Evolutionary conservation across 768 basidiomycete species (phyloP).

Genomic region (Dictyophora rubrovolvata): DNA sequence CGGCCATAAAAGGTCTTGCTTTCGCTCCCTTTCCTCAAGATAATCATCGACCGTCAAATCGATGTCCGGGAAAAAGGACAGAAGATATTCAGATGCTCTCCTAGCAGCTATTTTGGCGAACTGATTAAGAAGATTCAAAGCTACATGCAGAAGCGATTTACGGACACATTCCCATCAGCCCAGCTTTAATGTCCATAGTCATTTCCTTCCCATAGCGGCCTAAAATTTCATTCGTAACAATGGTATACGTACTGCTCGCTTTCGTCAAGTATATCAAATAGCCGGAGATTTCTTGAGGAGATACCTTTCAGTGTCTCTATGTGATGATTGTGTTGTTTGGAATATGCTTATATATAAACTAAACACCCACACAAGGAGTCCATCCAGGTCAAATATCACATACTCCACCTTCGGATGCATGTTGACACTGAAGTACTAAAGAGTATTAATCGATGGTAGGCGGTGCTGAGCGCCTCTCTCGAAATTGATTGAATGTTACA

Average conservation of each 20-base stretch:
- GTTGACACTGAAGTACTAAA: not conserved
- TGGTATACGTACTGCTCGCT: slow-evolving; percentile 44
- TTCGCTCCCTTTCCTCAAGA: slow-evolving; percentile 40
- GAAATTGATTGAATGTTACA: not conserved
- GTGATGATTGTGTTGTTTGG: not conserved
- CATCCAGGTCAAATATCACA: slow-evolving; percentile 69
- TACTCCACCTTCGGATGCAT: slow-evolving; percentile 34
- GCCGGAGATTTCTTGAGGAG: not conserved
- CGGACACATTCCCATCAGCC: slow-evolving; percentile 78
- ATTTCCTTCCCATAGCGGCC: slow-evolving; percentile 61
- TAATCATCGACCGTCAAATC: slow-evolving; percentile 53
- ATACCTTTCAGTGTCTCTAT: slow-evolving; percentile 6
- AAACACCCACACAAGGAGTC: slow-evolving; percentile 23
- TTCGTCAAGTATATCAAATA: not conserved
- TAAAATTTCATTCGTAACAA: slow-evolving; percentile 71
- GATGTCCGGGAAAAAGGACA: slow-evolving; percentile 70
- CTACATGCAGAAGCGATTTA: slow-evolving; percentile 6
- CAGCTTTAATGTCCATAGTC: slow-evolving; percentile 87
- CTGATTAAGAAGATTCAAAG: not conserved
- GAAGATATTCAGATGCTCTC: slow-evolving; percentile 52
- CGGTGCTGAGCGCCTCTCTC: too few species aligned
- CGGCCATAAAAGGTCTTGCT: slow-evolving; percentile 61
- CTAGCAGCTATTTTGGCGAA: slow-evolving; percentile 42
- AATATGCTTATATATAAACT: not conserved
- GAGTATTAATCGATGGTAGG: not conserved